phyloP scores from a whole-genome alignment of 129 eudicot species.

The Sambucus nigra region DNA sequence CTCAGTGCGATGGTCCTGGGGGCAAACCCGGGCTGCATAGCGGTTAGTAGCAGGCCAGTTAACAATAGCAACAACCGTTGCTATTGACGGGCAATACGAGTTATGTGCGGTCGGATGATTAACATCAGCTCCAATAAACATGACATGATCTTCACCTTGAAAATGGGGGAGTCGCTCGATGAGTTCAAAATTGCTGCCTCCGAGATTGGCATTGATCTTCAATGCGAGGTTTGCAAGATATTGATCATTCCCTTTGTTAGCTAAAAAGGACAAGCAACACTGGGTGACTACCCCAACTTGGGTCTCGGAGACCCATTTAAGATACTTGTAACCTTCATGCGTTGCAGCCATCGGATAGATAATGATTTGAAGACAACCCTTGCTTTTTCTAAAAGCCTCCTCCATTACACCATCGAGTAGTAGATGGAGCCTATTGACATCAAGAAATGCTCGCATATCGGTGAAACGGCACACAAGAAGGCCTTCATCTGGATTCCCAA shows the following conservation, averaged over 20 bases:
- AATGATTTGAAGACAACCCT: slow-evolving; percentile 27
- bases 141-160: slow-evolving; percentile 21
- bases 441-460: slow-evolving; percentile 18
- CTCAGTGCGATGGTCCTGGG: slow-evolving; percentile 50
- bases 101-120: slow-evolving; percentile 54
- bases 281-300: slow-evolving; percentile 57
- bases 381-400: neutral
- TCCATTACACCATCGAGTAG: slow-evolving; percentile 17
- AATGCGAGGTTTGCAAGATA: slow-evolving; percentile 60
- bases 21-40: slow-evolving; percentile 45
- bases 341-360: slow-evolving; percentile 40
- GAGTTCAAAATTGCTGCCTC: slow-evolving; percentile 67
- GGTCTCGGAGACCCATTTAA: slow-evolving; percentile 51
- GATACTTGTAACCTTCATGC: slow-evolving; percentile 40
- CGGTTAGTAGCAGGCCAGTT: slow-evolving; percentile 49
- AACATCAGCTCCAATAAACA: slow-evolving; percentile 76
- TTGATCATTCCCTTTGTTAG: slow-evolving; percentile 36
- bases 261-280: slow-evolving; percentile 36
- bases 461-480: slow-evolving; percentile 14
- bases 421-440: slow-evolving; percentile 1
- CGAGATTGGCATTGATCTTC: slow-evolving; percentile 82
- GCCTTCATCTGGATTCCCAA: slow-evolving; percentile 26
- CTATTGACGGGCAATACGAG: slow-evolving; percentile 47
- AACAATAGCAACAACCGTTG: slow-evolving; percentile 56
- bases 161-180: slow-evolving; percentile 29